Evolutionary conservation across 768 basidiomycete species (phyloP).

Genomic region (Coprinopsis strossmayeri): DNA sequence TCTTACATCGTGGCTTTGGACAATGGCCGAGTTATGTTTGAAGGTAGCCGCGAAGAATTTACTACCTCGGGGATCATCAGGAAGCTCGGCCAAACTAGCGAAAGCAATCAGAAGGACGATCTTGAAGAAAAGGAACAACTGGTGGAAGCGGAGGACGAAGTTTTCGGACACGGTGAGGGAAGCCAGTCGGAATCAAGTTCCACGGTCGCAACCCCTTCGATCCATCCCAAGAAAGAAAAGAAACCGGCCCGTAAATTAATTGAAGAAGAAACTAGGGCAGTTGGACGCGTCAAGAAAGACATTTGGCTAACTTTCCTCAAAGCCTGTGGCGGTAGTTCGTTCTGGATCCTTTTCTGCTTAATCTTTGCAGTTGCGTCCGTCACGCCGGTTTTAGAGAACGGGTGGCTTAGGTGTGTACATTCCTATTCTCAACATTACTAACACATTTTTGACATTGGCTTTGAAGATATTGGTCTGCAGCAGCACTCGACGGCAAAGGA

Average conservation of each 20-base stretch:
- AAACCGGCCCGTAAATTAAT: constrained; percentile 69
- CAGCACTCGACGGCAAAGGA: constrained; percentile 31
- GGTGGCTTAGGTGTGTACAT: constrained; percentile 50
- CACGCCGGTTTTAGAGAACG: constrained; percentile 65
- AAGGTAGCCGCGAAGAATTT: constrained; percentile 62
- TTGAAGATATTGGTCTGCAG: constrained; percentile 50
- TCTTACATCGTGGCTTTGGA: constrained; percentile 79
- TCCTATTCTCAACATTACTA: constrained; percentile 3
- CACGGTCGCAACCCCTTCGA: constrained; percentile 26
- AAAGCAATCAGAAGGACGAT: constrained; percentile 37
- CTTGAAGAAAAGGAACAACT: constrained; percentile 37
- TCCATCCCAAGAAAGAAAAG: constrained; percentile 23
- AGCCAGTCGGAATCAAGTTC: constrained; percentile 33
- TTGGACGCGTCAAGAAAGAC: constrained; percentile 58
- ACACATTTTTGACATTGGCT: neutral
- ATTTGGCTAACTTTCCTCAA: constrained; percentile 48
- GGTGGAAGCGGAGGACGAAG: constrained; percentile 33
- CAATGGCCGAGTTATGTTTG: constrained; percentile 71
- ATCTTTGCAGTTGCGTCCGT: constrained; percentile 51
- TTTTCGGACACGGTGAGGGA: constrained; percentile 43
- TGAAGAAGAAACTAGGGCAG: constrained; percentile 78
- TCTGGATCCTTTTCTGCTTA: constrained; percentile 52
- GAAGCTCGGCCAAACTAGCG: constrained; percentile 38
- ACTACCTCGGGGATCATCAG: constrained; percentile 16
- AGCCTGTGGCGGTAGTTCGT: constrained; percentile 40